Base-by-base conservation (phyloP, 2,329 filamentous ascomycete genomes). In the Exophiala xenobiotica region DNA sequence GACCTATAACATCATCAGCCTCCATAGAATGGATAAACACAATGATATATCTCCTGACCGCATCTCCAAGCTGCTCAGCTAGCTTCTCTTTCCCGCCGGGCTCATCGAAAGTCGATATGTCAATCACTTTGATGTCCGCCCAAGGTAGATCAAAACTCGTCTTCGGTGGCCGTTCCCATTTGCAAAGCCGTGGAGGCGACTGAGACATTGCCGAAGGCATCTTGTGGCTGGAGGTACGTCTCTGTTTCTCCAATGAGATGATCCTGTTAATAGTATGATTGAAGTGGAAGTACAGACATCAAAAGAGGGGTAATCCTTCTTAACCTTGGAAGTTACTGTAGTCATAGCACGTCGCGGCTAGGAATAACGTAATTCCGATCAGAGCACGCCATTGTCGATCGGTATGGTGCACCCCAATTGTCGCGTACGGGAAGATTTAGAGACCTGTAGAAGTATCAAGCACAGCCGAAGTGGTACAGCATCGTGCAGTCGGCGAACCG, bases 1-100 rank as follows among this genome's bases (percentile, higher is more conserved):
- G 9, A 39, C 26, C 23, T 43, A 14, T 26, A 26, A 26, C 40
- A 43, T n/a, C 27, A n/a, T 31, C 7, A 31, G 27, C 9, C 4
- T 31, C 27, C 11, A 8, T 31, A 3, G 27, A 12, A 12, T 3
- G 14, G 14, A 8, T 12, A 31, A 3, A 31, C 4, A 31, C 3
- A 9, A 4, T 43, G 11, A 7, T 24, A 16, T 7, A 29, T 26
- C 4, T 2, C 9, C 23, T 9, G 11, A 49, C 46, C 5, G 78
- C 78, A 23, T 80, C 72, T 29, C 75, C 72, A 2, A 83, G 71
- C 59, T 81, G 77, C 19, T 71, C 68, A 1, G 78, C 76, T 0
- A 83, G 64, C 29, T 68, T 68, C 51, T 78, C 68, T 58, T 79
- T 81, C 2, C 79, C 79, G 0, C 74, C 77, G 0, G 78, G 77